These are phyloP conservation scores for Pochonia chlamydosporia DNA, from an alignment of 2,329 filamentous ascomycete species.

Conservation along the genomic window DNA sequence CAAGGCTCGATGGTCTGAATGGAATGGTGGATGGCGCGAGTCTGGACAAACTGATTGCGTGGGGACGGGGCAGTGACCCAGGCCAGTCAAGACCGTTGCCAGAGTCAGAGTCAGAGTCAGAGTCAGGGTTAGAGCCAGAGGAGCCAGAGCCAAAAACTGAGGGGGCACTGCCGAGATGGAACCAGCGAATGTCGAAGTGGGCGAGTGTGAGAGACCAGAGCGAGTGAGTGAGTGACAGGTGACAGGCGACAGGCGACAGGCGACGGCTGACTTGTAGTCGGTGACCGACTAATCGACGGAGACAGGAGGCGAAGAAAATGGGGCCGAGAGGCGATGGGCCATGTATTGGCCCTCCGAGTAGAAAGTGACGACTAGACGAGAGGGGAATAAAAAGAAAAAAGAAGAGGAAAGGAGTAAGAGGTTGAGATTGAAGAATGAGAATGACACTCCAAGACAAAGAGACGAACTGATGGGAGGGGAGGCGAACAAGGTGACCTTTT, in stretches of 20 bases:
- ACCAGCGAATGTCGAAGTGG: neutral
- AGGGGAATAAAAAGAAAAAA: too few species aligned
- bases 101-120: neutral
- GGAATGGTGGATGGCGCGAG: conserved; percentile 5
- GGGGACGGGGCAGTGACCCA: neutral
- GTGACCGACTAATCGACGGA: neutral
- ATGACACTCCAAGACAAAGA: too few species aligned
- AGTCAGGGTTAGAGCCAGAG: neutral
- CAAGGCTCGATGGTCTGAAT: conserved; percentile 4
- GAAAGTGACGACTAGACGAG: too few species aligned
- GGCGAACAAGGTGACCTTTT: too few species aligned
- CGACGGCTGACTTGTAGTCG: too few species aligned
- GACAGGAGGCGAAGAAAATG: too few species aligned
- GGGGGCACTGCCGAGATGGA: neutral
- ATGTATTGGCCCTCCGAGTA: too few species aligned
- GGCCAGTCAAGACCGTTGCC: neutral
- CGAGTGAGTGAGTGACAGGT: neutral
- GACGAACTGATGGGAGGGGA: neutral
- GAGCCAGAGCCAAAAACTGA: neutral
- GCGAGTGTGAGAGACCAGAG: neutral
- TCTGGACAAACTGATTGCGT: conserved; percentile 1
- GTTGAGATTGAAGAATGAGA: too few species aligned
- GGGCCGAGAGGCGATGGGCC: too few species aligned
- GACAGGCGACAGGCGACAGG: too few species aligned
- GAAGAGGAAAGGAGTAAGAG: too few species aligned